Conservation (phyloP, 208 protist genomes). For the Leishmania aethiopica region DNA sequence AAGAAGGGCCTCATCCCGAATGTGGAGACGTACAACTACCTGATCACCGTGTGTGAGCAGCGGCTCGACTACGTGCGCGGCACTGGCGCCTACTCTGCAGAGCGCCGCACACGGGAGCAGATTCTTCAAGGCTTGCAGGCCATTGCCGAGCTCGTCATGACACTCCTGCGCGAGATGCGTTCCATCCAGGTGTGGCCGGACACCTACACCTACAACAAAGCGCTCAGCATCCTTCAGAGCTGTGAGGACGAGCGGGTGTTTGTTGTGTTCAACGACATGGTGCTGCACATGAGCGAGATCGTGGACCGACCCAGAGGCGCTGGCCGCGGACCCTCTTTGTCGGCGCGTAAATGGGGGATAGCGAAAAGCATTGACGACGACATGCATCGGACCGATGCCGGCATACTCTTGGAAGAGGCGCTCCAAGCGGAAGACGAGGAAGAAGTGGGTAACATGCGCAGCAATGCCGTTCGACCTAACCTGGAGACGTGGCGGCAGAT, state of each 20-base stretch:
- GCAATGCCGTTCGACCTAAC: constrained; percentile 60
- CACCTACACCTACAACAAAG: constrained; percentile 90
- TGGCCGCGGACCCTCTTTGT: background rate
- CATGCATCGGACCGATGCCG: background rate
- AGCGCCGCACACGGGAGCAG: constrained; percentile 69
- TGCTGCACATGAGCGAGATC: constrained; percentile 9
- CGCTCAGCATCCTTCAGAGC: constrained; percentile 57
- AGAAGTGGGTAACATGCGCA: constrained; percentile 55
- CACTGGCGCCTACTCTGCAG: constrained; percentile 33
- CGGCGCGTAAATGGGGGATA: background rate
- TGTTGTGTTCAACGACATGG: constrained; percentile 58
- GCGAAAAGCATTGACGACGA: background rate
- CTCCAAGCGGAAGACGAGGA: constrained; percentile 54
- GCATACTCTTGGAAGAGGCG: constrained; percentile 46
- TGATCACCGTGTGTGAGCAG: constrained; percentile 79
- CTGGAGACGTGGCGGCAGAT: constrained; percentile 78
- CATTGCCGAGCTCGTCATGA: constrained; percentile 73
- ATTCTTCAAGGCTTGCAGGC: constrained; percentile 45
- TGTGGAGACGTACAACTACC: constrained; percentile 92
- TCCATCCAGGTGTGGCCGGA: constrained; percentile 72
- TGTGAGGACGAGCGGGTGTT: constrained; percentile 81
- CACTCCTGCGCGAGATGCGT: constrained; percentile 83
- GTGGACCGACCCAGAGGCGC: background rate
- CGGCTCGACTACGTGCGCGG: constrained; percentile 85
- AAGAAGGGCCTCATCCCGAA: constrained; percentile 80